Conservation (phyloP, 139 green algal species). For the Closterium sp. region DNA sequence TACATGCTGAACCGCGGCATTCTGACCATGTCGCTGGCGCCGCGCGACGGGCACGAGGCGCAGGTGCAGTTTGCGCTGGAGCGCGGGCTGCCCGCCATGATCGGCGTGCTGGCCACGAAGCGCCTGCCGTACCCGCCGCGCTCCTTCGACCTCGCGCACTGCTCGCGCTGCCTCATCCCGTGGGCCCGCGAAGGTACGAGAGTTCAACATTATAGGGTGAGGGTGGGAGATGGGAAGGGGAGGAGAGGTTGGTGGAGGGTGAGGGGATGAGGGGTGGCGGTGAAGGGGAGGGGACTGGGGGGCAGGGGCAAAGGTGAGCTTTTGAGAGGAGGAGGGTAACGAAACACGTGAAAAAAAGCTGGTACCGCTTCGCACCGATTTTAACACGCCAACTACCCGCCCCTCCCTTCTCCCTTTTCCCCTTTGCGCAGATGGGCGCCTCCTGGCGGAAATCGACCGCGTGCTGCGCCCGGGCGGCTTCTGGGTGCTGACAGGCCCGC, state of each 20-base stretch:
- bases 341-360: too few species aligned
- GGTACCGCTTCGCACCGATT: too few species aligned
- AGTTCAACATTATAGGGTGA: background rate
- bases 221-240: background rate
- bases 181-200: background rate
- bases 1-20: background rate
- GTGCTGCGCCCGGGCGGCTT: slow-evolving; percentile 29
- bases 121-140: background rate
- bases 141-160: slow-evolving; percentile 7
- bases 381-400: background rate
- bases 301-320: too few species aligned
- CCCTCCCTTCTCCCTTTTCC: background rate
- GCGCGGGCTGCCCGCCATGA: slow-evolving; percentile 1
- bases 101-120: background rate
- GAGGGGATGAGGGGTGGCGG: background rate
- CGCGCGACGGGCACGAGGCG: slow-evolving; percentile 2
- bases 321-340: background rate
- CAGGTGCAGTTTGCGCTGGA: slow-evolving; percentile 18
- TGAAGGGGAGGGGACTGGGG: background rate
- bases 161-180: slow-evolving; percentile 16
- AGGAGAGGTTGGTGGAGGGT: too few species aligned
- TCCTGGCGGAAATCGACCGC: slow-evolving; percentile 24
- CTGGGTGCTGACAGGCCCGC: slow-evolving; percentile 27
- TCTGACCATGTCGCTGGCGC: slow-evolving; percentile 4
- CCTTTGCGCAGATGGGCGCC: background rate